These are phyloP conservation scores for Phlegmacium glaucopus DNA, from an alignment of 768 basidiomycete genomes.

Conservation along the genomic window DNA sequence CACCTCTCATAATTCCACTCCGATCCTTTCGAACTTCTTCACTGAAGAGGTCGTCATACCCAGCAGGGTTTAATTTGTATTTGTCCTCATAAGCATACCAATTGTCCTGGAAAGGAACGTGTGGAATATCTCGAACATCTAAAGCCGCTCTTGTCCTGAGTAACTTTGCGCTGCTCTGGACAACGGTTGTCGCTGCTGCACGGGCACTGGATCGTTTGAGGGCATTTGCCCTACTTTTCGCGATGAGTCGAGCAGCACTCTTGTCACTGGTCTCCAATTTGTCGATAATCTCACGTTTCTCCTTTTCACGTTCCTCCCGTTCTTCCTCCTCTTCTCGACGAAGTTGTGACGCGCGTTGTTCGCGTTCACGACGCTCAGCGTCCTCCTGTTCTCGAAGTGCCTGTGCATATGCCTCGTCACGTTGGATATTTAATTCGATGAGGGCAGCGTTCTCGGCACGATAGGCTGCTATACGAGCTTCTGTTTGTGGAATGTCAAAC, in stretches of 20 bases:
- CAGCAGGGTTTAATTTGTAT: constrained; percentile 47
- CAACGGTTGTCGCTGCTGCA: constrained; percentile 39
- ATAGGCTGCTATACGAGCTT: constrained; percentile 77
- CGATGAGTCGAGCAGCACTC: constrained; percentile 67
- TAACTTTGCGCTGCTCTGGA: constrained; percentile 46
- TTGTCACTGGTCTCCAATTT: constrained; percentile 75
- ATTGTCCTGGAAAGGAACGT: constrained; percentile 73
- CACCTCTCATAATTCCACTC: constrained; percentile 78
- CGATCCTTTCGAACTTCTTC: constrained; percentile 74
- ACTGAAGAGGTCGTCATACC: constrained; percentile 71
- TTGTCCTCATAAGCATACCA: constrained; percentile 74
- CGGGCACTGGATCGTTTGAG: constrained; percentile 60
- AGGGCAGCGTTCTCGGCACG: constrained; percentile 77
- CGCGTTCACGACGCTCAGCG: constrained; percentile 66
- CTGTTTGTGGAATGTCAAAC: constrained; percentile 75
- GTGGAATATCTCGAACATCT: constrained; percentile 75
- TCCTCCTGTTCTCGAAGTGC: constrained; percentile 79
- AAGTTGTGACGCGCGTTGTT: constrained; percentile 62
- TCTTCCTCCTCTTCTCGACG: constrained; percentile 72
- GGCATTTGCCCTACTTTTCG: constrained; percentile 62
- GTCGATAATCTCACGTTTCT: constrained; percentile 73
- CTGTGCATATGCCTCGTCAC: constrained; percentile 74
- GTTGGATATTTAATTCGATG: constrained; percentile 81
- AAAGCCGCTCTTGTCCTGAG: constrained; percentile 63
- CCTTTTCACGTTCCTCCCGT: constrained; percentile 71